Conservation (phyloP, 2,329 filamentous ascomycete genomes). For the Exophiala viscosa region DNA sequence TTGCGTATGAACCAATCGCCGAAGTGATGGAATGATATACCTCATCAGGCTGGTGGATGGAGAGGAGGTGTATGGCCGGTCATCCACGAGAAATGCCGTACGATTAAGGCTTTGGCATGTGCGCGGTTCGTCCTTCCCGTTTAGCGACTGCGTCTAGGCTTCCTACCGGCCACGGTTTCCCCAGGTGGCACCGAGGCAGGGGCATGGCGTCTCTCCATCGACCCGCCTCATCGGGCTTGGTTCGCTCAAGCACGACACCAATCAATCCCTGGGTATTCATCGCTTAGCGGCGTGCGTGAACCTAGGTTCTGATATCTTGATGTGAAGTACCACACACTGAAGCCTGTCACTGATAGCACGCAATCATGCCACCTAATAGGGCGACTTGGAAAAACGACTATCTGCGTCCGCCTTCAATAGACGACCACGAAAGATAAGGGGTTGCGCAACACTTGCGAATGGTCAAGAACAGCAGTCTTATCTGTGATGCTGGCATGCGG, state of each 20-base stretch:
- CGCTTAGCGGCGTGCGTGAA: neutral
- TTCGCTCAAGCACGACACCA: neutral
- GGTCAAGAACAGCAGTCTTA: neutral
- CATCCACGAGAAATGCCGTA: neutral
- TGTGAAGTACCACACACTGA: neutral
- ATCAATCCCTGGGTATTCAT: neutral
- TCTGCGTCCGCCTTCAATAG: neutral
- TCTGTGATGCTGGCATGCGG: neutral
- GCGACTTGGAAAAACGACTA: neutral
- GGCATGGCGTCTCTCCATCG: conserved; percentile 15
- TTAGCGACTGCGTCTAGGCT: neutral
- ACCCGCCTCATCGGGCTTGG: conserved; percentile 16
- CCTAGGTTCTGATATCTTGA: neutral
- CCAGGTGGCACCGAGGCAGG: neutral
- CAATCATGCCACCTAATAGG: neutral
- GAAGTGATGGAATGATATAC: conserved; percentile 1
- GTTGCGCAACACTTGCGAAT: neutral
- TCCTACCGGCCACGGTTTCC: neutral
- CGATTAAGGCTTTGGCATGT: neutral
- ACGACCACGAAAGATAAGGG: conserved; percentile 4
- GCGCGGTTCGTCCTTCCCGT: neutral
- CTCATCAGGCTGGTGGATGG: conserved; percentile 17
- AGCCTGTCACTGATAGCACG: neutral
- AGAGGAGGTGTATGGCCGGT: neutral
- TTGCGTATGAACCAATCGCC: neutral